These are phyloP conservation scores for Solanum ossicruentum DNA, from an alignment of 257 asterid species.

Conservation along the genomic window DNA sequence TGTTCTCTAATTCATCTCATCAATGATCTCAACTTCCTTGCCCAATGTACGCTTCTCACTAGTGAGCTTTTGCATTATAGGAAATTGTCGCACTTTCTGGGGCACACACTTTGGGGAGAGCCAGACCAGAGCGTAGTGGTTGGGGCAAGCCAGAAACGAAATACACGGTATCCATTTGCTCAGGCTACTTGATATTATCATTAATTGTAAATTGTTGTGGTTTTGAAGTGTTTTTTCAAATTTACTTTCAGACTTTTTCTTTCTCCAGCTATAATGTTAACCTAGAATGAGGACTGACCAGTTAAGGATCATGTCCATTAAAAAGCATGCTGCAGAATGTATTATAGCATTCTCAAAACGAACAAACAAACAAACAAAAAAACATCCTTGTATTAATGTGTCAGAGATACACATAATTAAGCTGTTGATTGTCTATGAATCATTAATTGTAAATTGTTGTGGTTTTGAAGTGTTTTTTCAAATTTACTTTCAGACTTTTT, in stretches of 20 bases:
- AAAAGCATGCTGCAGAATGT: not conserved
- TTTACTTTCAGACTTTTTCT: not conserved
- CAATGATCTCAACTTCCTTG: not conserved
- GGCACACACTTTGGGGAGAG: conserved; percentile 93
- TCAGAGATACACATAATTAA: not conserved
- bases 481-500: not conserved
- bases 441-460: not conserved
- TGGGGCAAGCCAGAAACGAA: conserved; percentile 96
- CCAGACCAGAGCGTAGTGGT: conserved; percentile 98
- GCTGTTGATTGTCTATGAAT: no score
- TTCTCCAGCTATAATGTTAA: not conserved
- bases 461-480: not conserved
- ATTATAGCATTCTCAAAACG: not conserved
- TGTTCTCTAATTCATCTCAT: not conserved
- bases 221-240: not conserved
- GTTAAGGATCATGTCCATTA: not conserved
- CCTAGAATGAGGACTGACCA: not conserved
- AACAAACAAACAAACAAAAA: not conserved
- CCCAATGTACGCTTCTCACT: not conserved
- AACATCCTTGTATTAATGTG: not conserved
- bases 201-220: not conserved
- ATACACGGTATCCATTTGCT: conserved; percentile 53
- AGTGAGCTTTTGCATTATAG: conserved; percentile 25
- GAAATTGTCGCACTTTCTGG: conserved; percentile 99
- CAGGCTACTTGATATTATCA: not conserved